Base-by-base conservation (phyloP, 352 stramenopile species). In the Phytopythium ostracodes region DNA sequence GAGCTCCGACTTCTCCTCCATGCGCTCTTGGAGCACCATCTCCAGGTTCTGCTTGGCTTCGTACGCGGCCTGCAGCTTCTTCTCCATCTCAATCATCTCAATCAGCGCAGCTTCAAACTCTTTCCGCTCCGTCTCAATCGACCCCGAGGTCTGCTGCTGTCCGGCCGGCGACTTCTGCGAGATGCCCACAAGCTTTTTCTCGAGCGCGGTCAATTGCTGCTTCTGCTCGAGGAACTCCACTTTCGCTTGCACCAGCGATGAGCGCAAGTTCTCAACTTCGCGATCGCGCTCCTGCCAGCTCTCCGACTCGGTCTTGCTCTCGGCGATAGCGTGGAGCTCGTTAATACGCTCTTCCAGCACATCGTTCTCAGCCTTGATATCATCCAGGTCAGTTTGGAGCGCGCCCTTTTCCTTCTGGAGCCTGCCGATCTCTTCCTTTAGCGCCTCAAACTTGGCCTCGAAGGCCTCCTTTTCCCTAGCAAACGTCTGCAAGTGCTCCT, bases 51-150 rank as follows among this genome's bases (percentile, higher is more conserved):
- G 77, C 27, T 86, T 79, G 22, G 72, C 78, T 67, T 85, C 78
- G 55, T 88, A 88, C 9, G 76, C 78, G 6, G 76, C 66, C 56
- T 88, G 78, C 17, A 88, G 72, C 47, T 86, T 88, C 49, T 79
- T 72, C 52, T 88, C 78, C 76, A 88, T 85, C 38, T 82, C 76
- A 36, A 88, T 86, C 64, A 88, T 73, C 50, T 88, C 78, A 42
- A 84, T 86, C 60, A 88, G 63, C 44, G 78, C 76, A 1, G 72
- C 65, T 46, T 88, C 76, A 20, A 84, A 86, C 65, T 88, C 78
- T 12, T 81, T 79, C 14, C 76, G 76, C 43, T 88, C 76, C n/a
- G 72, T 63, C 12, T 88, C 78, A 4, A 79, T 67, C 11, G 75
- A 68, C 4, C 64, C 66, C 12, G 43, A 71, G 29, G 63, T 77